Evolutionary conservation across 2,329 filamentous ascomycete species (phyloP).

Genomic region (Colletotrichum sublineola): DNA sequence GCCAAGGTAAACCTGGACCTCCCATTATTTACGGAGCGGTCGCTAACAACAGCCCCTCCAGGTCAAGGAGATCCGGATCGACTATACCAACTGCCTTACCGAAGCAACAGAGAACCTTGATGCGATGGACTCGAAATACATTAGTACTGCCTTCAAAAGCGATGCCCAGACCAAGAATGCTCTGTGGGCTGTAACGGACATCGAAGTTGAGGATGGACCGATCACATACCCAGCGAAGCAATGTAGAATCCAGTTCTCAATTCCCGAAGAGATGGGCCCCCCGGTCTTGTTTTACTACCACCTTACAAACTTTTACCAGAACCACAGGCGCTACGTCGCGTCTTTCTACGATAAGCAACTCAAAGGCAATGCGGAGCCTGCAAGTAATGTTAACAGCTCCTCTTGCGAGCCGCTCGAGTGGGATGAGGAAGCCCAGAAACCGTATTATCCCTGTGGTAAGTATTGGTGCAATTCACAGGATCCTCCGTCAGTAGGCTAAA

Average conservation of each 20-base stretch:
- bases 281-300: constrained; percentile 95
- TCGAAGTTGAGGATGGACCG: constrained; percentile 56
- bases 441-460: constrained; percentile 87
- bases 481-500: neutral
- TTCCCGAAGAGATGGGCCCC: constrained; percentile 82
- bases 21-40: neutral
- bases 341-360: constrained; percentile 89
- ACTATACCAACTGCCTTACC: constrained; percentile 84
- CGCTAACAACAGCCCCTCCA: constrained; percentile 51
- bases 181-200: constrained; percentile 58
- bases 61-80: constrained; percentile 91
- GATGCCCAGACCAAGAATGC: constrained; percentile 55
- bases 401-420: constrained; percentile 81
- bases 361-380: constrained; percentile 74
- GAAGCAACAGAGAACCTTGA: constrained; percentile 62
- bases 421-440: constrained; percentile 65
- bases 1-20: constrained; percentile 69
- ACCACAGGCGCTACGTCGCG: constrained; percentile 95
- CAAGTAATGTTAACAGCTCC: constrained; percentile 72
- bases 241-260: constrained; percentile 83
- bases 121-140: constrained; percentile 68
- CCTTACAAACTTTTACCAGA: constrained; percentile 98
- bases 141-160: constrained; percentile 80
- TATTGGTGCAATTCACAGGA: neutral
- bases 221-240: constrained; percentile 56